Evolutionary conservation across 495 filamentous ascomycete genomes (phyloP).

Genomic region (Neurospora sp.): DNA sequence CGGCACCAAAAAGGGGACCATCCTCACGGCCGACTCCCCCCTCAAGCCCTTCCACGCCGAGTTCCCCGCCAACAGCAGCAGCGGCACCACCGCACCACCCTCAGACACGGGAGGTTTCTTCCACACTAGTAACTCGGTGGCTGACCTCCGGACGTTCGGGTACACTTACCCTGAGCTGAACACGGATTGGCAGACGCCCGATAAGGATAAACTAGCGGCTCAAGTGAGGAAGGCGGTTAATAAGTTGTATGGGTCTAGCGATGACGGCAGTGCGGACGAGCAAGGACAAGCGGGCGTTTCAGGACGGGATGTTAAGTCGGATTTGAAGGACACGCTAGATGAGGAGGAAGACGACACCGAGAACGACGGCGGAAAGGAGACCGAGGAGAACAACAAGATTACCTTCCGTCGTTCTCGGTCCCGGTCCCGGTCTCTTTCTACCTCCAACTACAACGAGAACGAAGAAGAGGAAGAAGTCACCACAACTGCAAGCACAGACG

Average conservation of each 20-base stretch:
- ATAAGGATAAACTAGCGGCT: constrained; percentile 11
- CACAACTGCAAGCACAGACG: background rate
- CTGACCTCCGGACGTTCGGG: constrained; percentile 24
- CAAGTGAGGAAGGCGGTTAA: constrained; percentile 22
- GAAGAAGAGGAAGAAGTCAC: background rate
- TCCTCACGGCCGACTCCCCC: constrained; percentile 28
- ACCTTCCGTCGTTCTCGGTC: background rate
- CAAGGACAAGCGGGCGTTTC: background rate
- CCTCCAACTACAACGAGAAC: background rate
- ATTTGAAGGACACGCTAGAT: background rate
- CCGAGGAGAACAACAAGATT: background rate
- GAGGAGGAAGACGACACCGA: background rate
- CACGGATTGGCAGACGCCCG: constrained; percentile 6
- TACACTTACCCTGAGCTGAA: constrained; percentile 39
- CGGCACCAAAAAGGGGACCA: constrained; percentile 15
- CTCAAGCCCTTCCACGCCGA: constrained; percentile 37
- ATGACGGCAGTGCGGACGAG: background rate
- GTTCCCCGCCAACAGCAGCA: background rate
- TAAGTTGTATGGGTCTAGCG: constrained; percentile 18
- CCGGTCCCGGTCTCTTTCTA: background rate
- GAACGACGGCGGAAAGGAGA: background rate
- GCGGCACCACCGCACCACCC: background rate
- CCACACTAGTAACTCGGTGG: constrained; percentile 30
- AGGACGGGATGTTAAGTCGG: background rate
- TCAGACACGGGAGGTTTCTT: constrained; percentile 10